These are phyloP conservation scores for Hanseniaspora singularis DNA, from an alignment of 805 yeast species.

Conservation along the genomic window DNA sequence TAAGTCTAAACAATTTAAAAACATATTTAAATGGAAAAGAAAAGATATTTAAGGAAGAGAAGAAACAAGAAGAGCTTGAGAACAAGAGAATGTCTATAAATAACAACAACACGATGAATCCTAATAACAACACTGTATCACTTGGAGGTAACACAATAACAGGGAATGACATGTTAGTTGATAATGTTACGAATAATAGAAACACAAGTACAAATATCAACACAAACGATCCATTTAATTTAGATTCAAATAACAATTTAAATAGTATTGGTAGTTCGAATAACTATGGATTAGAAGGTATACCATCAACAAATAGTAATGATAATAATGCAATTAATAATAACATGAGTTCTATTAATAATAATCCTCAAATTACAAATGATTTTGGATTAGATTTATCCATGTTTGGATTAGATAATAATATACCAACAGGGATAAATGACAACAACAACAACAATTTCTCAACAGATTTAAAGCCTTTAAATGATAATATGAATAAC, in stretches of 20 bases:
- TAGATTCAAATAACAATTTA: background rate
- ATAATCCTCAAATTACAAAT: background rate
- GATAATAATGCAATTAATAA: background rate
- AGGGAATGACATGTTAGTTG: background rate
- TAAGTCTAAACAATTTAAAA: constrained; percentile 7
- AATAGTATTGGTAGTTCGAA: too few relatives aligned
- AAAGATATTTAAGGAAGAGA: constrained; percentile 1
- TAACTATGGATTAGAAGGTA: background rate
- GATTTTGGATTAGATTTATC: constrained; percentile 14
- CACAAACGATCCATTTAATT: constrained; percentile 3
- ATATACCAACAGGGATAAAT: background rate
- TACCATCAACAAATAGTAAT: background rate
- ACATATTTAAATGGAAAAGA: background rate
- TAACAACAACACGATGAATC: background rate
- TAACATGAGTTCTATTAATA: background rate
- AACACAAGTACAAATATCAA: background rate
- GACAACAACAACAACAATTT: background rate
- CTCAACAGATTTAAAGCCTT: background rate
- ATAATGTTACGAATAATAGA: background rate
- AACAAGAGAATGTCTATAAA: background rate
- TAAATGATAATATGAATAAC: background rate
- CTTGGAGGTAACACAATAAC: background rate
- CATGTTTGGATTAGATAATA: constrained; percentile 13
- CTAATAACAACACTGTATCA: too few relatives aligned
- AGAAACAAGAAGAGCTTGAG: constrained; percentile 6